phyloP scores from a whole-genome alignment of 1,139 yeast species.

The Chernovozyma aurita region DNA sequence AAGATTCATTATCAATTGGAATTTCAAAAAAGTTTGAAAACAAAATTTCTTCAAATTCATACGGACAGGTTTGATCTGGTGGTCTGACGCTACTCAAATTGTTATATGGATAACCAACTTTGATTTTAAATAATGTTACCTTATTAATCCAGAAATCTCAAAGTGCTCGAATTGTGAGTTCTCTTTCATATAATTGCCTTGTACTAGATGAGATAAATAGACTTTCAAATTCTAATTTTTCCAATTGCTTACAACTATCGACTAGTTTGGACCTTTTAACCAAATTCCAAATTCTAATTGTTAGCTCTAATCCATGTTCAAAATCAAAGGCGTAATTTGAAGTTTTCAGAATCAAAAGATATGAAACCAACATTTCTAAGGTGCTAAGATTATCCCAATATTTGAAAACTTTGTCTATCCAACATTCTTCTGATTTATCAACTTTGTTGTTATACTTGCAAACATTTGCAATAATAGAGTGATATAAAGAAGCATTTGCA shows the following conservation, averaged over 20 bases:
- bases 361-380: conserved; percentile 20
- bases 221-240: conserved; percentile 15
- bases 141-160: conserved; percentile 41
- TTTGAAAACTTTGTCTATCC: conserved; percentile 35
- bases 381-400: conserved; percentile 32
- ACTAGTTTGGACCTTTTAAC: conserved; percentile 23
- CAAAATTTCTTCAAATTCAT: conserved; percentile 13
- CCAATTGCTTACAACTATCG: conserved; percentile 13
- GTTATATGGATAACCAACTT: conserved; percentile 37
- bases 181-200: conserved; percentile 33
- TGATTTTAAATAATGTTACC: conserved; percentile 27
- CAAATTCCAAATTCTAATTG: conserved; percentile 17
- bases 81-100: conserved; percentile 8
- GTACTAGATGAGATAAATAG: conserved; percentile 12
- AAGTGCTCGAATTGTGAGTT: conserved; percentile 30
- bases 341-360: conserved; percentile 16
- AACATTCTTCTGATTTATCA: conserved; percentile 29
- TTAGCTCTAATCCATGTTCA: conserved; percentile 11
- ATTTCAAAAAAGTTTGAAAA: conserved; percentile 12
- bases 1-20: conserved; percentile 13
- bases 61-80: conserved; percentile 4
- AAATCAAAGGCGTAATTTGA: conserved; percentile 12
- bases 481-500: conserved; percentile 31
- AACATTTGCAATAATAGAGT: conserved; percentile 43
- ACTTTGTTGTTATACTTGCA: conserved; percentile 23